Conservation (phyloP, 1,139 yeast genomes). For the Geotrichum carabidarum region DNA sequence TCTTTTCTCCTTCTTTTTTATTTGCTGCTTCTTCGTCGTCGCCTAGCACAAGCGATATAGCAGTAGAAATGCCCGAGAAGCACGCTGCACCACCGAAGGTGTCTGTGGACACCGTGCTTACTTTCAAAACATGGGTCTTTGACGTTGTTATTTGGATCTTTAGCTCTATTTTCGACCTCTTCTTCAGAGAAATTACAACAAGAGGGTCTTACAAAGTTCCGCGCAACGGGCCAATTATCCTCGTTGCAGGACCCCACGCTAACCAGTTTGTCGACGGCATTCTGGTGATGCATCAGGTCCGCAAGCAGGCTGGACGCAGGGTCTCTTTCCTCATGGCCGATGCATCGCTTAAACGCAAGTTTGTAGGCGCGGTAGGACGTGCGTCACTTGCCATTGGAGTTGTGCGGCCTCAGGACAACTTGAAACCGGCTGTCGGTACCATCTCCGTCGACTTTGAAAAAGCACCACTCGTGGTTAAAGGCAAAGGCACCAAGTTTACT, state of each 20-base stretch:
- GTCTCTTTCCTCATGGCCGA: slow-evolving; percentile 86
- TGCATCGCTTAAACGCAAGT: slow-evolving; percentile 58
- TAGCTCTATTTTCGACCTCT: slow-evolving; percentile 47
- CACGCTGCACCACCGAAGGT: neutral
- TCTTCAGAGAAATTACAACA: slow-evolving; percentile 84
- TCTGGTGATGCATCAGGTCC: slow-evolving; percentile 75
- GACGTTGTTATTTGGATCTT: slow-evolving; percentile 39
- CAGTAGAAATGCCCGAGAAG: neutral
- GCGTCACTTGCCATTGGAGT: slow-evolving; percentile 84
- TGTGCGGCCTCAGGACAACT: slow-evolving; percentile 81
- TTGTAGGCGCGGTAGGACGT: slow-evolving; percentile 72
- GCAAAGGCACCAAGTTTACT: slow-evolving; percentile 65
- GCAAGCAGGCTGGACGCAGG: slow-evolving; percentile 63
- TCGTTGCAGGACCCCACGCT: slow-evolving; percentile 97
- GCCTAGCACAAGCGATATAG: no score
- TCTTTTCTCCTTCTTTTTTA: no score
- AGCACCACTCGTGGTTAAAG: slow-evolving; percentile 48
- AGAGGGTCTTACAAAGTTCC: slow-evolving; percentile 91
- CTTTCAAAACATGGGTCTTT: slow-evolving; percentile 31
- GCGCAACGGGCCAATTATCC: slow-evolving; percentile 74
- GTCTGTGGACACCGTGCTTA: slow-evolving; percentile 24
- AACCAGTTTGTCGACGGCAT: slow-evolving; percentile 94
- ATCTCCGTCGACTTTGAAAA: slow-evolving; percentile 48
- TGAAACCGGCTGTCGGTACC: slow-evolving; percentile 56
- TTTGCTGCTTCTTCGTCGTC: no score